Percentiles rank a stretch among this genome's conserved stretches.
Conservation (phyloP, 2,329 filamentous ascomycete species). For the Ophiosphaerella herpotricha region DNA sequence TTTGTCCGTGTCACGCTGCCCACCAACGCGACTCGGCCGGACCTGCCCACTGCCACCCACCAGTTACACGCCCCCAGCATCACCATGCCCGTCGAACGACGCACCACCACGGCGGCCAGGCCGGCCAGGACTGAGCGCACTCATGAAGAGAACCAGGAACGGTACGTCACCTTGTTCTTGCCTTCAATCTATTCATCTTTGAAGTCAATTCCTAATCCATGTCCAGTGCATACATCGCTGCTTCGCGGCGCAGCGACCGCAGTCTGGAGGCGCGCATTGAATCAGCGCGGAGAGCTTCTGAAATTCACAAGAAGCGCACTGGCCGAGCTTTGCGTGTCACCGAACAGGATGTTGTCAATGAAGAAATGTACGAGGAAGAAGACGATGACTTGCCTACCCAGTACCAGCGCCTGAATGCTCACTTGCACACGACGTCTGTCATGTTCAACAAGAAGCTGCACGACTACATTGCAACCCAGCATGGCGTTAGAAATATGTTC, state of each 20-base stretch:
- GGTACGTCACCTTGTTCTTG: conserved; percentile 44
- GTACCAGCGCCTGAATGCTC: conserved; percentile 66
- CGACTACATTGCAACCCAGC: conserved; percentile 61
- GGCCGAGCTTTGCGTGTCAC: conserved; percentile 81
- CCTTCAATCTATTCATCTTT: not conserved
- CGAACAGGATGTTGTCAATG: conserved; percentile 83
- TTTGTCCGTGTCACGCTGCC: not conserved
- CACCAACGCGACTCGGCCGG: conserved; percentile 11
- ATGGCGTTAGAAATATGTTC: conserved; percentile 58
- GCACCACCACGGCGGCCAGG: conserved; percentile 39
- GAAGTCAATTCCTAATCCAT: conserved; percentile 14
- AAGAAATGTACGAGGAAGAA: conserved; percentile 96
- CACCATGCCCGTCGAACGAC: conserved; percentile 48
- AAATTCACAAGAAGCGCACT: conserved; percentile 86
- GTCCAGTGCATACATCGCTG: conserved; percentile 83
- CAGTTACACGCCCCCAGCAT: not conserved
- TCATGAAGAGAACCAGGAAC: conserved; percentile 81
- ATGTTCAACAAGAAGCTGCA: conserved; percentile 67
- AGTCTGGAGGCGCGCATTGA: conserved; percentile 86
- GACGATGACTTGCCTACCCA: conserved; percentile 77
- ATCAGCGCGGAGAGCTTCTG: conserved; percentile 85
- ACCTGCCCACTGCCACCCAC: conserved; percentile 16
- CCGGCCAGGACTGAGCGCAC: conserved; percentile 71
- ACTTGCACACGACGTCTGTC: conserved; percentile 63
- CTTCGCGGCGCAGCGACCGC: conserved; percentile 83